These are phyloP conservation scores for Vanilla planifolia DNA, from an alignment of 106 monocot species.

Conservation along the genomic window DNA sequence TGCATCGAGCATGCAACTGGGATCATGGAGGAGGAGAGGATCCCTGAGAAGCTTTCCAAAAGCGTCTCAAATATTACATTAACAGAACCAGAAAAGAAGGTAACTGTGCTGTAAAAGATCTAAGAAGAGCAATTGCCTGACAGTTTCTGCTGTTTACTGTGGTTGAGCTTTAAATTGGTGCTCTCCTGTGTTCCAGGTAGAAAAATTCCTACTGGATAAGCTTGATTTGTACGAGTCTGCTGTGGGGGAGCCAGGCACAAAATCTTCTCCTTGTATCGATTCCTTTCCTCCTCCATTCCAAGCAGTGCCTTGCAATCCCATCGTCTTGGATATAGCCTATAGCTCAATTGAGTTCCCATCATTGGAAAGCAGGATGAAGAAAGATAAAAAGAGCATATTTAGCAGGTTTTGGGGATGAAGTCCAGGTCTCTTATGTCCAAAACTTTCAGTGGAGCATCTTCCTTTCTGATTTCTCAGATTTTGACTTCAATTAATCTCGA, in stretches of 20 bases:
- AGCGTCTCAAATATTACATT: slow-evolving; percentile 72
- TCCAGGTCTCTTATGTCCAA: no score
- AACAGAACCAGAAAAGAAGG: slow-evolving; percentile 52
- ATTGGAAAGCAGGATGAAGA: slow-evolving; percentile 85
- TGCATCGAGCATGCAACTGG: slow-evolving; percentile 93
- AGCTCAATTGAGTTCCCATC: slow-evolving; percentile 91
- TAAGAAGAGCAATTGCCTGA: no score
- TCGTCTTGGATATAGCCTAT: slow-evolving; percentile 87
- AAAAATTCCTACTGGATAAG: slow-evolving; percentile 74
- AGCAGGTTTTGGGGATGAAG: slow-evolving; percentile 61
- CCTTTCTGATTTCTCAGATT: not conserved
- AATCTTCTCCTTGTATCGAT: slow-evolving; percentile 41
- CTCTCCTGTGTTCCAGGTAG: slow-evolving; percentile 61
- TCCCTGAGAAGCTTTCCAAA: slow-evolving; percentile 80
- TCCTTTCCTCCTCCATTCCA: slow-evolving; percentile 81
- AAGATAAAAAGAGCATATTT: slow-evolving; percentile 85
- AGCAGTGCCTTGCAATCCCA: slow-evolving; percentile 86
- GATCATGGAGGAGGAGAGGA: slow-evolving; percentile 85
- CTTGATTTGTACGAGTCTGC: slow-evolving; percentile 86
- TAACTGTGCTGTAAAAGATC: no score
- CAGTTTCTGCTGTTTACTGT: no score
- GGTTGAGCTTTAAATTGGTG: no score
- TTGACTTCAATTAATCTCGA: no score
- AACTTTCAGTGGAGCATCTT: not conserved
- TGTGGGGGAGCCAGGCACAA: slow-evolving; percentile 43